A percentile compares a stretch with the other conserved stretches of the same genome.
These are phyloP conservation scores for Pythium folliculosum DNA, from an alignment of 352 stramenopile genomes.

Conservation along the genomic window DNA sequence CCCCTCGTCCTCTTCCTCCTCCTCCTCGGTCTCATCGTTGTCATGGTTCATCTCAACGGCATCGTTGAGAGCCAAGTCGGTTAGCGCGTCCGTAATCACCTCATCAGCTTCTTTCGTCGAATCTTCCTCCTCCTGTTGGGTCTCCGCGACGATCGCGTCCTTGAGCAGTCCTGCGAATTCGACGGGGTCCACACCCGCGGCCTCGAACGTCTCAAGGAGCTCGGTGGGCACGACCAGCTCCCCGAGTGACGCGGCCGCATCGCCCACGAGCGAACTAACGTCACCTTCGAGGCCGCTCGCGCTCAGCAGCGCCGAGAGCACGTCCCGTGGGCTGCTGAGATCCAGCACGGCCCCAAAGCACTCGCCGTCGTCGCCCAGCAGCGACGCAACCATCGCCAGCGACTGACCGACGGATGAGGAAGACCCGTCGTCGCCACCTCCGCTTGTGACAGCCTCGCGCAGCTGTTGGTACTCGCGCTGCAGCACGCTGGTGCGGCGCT, in stretches of 20 bases:
- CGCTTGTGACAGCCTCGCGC: neutral
- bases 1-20: neutral
- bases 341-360: conserved; percentile 1
- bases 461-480: conserved; percentile 12
- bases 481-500: neutral
- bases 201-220: neutral
- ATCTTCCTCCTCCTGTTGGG: neutral
- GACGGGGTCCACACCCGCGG: neutral
- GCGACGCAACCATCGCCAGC: conserved; percentile 3
- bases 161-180: conserved; percentile 16
- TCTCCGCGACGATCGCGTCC: conserved; percentile 9
- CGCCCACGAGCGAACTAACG: neutral
- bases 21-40: too few species aligned
- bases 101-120: neutral
- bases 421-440: neutral
- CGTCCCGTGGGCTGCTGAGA: conserved; percentile 10
- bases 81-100: too few species aligned
- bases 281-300: neutral
- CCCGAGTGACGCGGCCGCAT: neutral
- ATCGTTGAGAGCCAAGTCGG: too few species aligned
- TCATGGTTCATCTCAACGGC: too few species aligned
- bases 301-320: conserved; percentile 5
- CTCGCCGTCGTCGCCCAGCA: neutral
- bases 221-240: neutral
- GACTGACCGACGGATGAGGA: neutral